Evolutionary conservation across 1,284 basidiomycete genomes (phyloP), one percentile per base, ranked within the genome.

Genomic region (Naganishia albida): DNA sequence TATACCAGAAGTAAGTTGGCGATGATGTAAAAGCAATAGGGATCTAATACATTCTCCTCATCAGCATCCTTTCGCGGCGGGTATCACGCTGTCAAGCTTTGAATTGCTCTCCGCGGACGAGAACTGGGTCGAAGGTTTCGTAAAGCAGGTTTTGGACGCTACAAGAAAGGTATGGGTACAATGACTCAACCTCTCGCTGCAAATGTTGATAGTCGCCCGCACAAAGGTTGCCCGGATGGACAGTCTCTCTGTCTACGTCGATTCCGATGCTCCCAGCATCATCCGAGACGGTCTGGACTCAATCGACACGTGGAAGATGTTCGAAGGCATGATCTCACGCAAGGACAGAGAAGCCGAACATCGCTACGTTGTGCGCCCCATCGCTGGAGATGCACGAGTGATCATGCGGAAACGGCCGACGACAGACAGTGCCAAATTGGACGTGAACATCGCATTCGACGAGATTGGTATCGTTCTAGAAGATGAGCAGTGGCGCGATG

Each of bases 311-410:
- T 85, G 92, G 65, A 81, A 86, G 64, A 87, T 85, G 69, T 92
- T 98, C 75, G 87, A 85, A 64, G 83, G 85, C 10, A 87, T 94
- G 89, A 91, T 93, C 68, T 83, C 88, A 1, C 82, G 84, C 57
- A 82, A 82, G 52, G 80, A 81, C 7, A 69, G 80, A 81, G 67
- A 80, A 77, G 65, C 83, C 81, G 80, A 84, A 28, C 97, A 99
- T 77, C 96, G 99, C 77, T 98, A 92, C 77, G 89, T 99, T 67
- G 83, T 99, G 44, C 94, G 91, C 76, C 96, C 96, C 23, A 95
- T 99, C 15, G 92, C 92, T 0, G 96, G 95, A 56, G 89, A 97
- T 80, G 96, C 95, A 39, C 85, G 91, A 70, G 88, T 90, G 67
- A 83, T 89, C 69, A 86, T 99, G 80, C 92, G 95, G 74, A 86